Evolutionary conservation across 495 filamentous ascomycete genomes (phyloP), one percentile per base, ranked within the genome.

Genomic region (Darksidea phi): DNA sequence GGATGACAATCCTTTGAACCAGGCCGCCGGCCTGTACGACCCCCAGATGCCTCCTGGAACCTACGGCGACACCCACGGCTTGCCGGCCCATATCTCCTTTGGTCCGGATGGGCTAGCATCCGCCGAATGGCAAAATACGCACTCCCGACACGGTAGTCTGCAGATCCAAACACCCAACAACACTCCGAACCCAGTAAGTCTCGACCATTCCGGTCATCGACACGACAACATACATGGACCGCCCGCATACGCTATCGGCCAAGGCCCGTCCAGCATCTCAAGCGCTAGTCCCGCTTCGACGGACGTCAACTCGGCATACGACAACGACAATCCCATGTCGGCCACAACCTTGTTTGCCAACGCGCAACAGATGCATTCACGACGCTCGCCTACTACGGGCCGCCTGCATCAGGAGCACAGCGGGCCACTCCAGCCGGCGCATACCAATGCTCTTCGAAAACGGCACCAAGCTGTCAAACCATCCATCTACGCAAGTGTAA

Each of bases 401-500:
- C 58, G 54, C 13, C 48, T 24, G 43, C 58, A 67, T 18, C 73
- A 72, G 54, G 67, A 72, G 50, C 57, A 70, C 45, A 63, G 20
- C 24, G 28, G 48, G 0, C 36, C 59, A 1, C 50, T 63, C 2
- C 62, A 69, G 21, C 62, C 64, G 11, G 37, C 63, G 15, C 64
- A 63, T 24, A 49, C 54, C 1, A 67, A 67, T 37, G 45, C 49
- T 5, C n/a, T 61, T 56, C 72, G 32, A 53, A 76, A 84, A 62
- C 84, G 82, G 15, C 80, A 79, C 42, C 84, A 84, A 36, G 90
- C 96, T 64, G 87, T 92, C 5, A 91, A 87, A 0, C 28, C 28
- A 32, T 79, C 83, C 23, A 91, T 97, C 62, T 98, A 98, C 75
- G 84, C 89, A 54, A 87, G 83, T 42, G 90, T 98, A 65, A 89